Evolutionary conservation across 2,329 filamentous ascomycete genomes (phyloP).

Genomic region (Pyrenochaeta sp.): DNA sequence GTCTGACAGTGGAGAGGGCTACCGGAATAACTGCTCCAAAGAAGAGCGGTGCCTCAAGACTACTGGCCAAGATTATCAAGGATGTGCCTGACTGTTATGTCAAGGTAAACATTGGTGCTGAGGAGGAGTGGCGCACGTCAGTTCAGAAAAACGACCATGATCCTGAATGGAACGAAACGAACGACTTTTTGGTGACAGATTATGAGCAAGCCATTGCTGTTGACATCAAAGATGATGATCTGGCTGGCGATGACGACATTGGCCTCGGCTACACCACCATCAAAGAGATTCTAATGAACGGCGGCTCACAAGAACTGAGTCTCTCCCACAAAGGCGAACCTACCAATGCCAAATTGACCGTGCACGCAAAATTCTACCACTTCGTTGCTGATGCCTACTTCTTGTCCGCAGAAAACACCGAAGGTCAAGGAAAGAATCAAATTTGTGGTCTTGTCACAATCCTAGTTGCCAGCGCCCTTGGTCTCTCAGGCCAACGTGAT

Average conservation of each 20-base stretch:
- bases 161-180: constrained; percentile 59
- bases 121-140: constrained; percentile 55
- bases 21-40: constrained; percentile 51
- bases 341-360: constrained; percentile 46
- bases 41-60: constrained; percentile 49
- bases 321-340: constrained; percentile 51
- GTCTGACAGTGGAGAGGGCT: constrained; percentile 55
- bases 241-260: constrained; percentile 56
- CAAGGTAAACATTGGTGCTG: constrained; percentile 56
- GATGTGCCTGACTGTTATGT: constrained; percentile 60
- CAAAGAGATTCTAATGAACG: constrained; percentile 53
- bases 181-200: constrained; percentile 59
- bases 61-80: constrained; percentile 56
- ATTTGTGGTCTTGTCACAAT: constrained; percentile 55
- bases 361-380: constrained; percentile 54
- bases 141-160: constrained; percentile 54
- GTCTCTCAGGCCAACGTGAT: constrained; percentile 54
- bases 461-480: constrained; percentile 54
- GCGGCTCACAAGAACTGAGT: constrained; percentile 53
- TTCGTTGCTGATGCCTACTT: constrained; percentile 49
- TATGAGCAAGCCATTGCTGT: constrained; percentile 54
- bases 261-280: constrained; percentile 53
- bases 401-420: constrained; percentile 40
- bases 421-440: constrained; percentile 31
- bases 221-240: constrained; percentile 57